phyloP scores from a whole-genome alignment of 2,329 filamentous ascomycete genomes.

The Bipolaris cookei region DNA sequence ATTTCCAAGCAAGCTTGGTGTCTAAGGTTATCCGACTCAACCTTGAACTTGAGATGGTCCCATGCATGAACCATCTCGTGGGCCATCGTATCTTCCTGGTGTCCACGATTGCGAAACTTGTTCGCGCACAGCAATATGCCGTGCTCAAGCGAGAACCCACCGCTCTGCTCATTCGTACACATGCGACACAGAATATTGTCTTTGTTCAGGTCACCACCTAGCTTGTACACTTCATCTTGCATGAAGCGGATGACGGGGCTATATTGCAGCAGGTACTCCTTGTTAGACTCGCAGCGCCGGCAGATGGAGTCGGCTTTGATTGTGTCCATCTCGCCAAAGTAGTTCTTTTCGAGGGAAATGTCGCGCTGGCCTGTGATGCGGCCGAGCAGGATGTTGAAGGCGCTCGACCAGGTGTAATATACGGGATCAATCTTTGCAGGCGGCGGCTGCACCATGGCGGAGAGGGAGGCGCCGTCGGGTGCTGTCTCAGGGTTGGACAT shows the following conservation, averaged over 20 bases:
- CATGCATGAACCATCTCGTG: conserved; percentile 99
- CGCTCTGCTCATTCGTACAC: conserved; percentile 74
- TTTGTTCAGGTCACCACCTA: conserved; percentile 76
- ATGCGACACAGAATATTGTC: conserved; percentile 82
- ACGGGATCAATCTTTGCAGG: conserved; percentile 41
- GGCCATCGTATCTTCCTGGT: conserved; percentile 90
- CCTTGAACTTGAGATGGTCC: conserved; percentile 89
- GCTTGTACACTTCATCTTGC: conserved; percentile 76
- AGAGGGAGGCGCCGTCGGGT: conserved; percentile 37
- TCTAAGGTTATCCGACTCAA: conserved; percentile 80
- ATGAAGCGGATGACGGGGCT: conserved; percentile 88
- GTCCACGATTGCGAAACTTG: conserved; percentile 77
- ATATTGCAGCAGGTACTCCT: conserved; percentile 83
- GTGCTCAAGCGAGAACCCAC: conserved; percentile 84
- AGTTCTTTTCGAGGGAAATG: conserved; percentile 58
- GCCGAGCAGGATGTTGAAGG: conserved; percentile 82
- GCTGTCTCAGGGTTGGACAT: conserved; percentile 40
- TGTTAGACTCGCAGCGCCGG: conserved; percentile 77
- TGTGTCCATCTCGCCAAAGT: conserved; percentile 76
- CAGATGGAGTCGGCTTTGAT: conserved; percentile 80
- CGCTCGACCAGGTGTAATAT: conserved; percentile 74
- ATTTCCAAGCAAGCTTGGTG: conserved; percentile 98
- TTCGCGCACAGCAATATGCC: conserved; percentile 95
- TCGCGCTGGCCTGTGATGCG: conserved; percentile 50
- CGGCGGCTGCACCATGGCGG: conserved; percentile 26